Conservation (phyloP, 441 rosid genomes). For the Corymbia citriodora region DNA sequence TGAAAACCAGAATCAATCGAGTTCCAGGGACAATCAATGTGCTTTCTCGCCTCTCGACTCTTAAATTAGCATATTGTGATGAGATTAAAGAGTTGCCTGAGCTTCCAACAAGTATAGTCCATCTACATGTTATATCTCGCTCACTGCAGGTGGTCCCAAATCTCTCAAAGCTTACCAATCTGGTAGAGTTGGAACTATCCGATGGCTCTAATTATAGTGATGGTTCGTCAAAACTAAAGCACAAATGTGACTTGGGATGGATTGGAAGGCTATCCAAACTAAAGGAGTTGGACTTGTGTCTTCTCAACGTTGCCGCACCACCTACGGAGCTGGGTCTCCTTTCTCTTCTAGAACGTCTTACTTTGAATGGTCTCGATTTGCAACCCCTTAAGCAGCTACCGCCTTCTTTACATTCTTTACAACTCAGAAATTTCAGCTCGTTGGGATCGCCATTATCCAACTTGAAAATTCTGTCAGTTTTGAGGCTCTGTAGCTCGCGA, state of each 20-base stretch:
- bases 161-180: not conserved
- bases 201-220: accelerated
- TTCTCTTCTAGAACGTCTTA: accelerated
- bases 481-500: accelerated
- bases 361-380: accelerated
- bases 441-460: accelerated
- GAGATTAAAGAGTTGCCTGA: accelerated
- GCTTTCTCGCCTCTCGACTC: accelerated
- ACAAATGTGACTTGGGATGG: not conserved
- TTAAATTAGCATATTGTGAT: accelerated
- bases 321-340: not conserved
- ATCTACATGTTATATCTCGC: accelerated
- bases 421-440: accelerated
- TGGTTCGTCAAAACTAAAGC: accelerated
- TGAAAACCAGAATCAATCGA: accelerated
- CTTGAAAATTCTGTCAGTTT: accelerated
- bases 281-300: accelerated
- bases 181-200: accelerated
- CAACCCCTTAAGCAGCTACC: not conserved
- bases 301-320: too few relatives aligned
- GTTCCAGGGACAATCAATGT: accelerated
- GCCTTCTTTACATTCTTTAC: accelerated
- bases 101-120: accelerated
- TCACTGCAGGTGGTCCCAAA: accelerated
- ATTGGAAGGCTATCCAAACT: not conserved